Evolutionary conservation across 768 basidiomycete genomes (phyloP).

Genomic region (Filobasidium floriforme): DNA sequence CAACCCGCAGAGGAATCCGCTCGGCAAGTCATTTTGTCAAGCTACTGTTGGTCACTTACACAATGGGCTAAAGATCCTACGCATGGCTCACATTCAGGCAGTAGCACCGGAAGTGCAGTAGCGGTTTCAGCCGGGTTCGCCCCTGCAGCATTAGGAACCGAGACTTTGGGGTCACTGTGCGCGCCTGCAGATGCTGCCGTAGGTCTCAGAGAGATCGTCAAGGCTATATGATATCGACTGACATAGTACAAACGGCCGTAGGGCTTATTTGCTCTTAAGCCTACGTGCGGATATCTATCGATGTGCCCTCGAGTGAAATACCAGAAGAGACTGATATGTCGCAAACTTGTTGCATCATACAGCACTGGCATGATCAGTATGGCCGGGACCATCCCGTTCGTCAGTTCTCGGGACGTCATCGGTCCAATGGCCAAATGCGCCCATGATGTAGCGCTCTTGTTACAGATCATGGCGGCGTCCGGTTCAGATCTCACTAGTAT

Average conservation of each 20-base stretch:
- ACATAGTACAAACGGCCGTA: too few relatives aligned
- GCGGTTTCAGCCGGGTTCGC: slow-evolving; percentile 10
- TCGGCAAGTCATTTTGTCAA: too few relatives aligned
- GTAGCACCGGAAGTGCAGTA: slow-evolving; percentile 11
- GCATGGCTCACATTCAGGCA: too few relatives aligned
- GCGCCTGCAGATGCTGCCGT: slow-evolving; percentile 2
- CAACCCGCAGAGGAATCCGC: not conserved
- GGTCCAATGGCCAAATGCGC: slow-evolving; percentile 17
- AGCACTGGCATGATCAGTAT: slow-evolving; percentile 3
- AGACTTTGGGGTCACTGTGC: slow-evolving; percentile 10
- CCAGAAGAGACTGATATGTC: not conserved
- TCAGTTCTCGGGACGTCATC: slow-evolving; percentile 1
- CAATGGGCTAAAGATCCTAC: not conserved
- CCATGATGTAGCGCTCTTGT: slow-evolving; percentile 10
- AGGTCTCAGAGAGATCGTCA: not conserved
- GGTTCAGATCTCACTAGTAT: not conserved
- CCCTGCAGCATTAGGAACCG: slow-evolving; percentile 5
- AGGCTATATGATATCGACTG: too few relatives aligned
- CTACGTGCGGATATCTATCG: not conserved
- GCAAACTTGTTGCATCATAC: not conserved
- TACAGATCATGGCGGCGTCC: slow-evolving; percentile 6
- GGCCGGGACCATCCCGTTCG: slow-evolving; percentile 4
- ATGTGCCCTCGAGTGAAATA: not conserved
- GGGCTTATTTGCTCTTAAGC: not conserved
- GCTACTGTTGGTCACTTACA: not conserved